These are phyloP conservation scores for Leucocoprinus sp. DNA, from an alignment of 768 basidiomycete species.

Conservation along the genomic window DNA sequence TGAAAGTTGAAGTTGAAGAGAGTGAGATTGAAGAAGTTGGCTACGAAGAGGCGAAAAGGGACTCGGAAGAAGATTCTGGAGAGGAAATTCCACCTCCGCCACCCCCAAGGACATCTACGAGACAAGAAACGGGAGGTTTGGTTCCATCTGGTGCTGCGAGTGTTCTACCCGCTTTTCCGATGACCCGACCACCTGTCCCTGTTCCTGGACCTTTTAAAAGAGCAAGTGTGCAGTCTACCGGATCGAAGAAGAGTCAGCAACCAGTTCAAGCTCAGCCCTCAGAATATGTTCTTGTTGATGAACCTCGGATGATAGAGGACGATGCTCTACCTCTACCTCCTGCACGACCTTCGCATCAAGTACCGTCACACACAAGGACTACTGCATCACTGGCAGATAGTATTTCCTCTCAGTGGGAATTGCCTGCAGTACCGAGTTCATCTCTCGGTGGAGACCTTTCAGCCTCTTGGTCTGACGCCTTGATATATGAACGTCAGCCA, in stretches of 20 bases:
- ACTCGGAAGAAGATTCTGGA: conserved; percentile 27
- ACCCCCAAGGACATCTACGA: conserved; percentile 34
- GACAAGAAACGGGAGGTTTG: conserved; percentile 12
- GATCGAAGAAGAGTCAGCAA: background rate
- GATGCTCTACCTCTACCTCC: conserved; percentile 41
- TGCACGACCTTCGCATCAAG: conserved; percentile 31
- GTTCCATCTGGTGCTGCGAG: conserved; percentile 12
- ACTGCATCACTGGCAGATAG: conserved; percentile 25
- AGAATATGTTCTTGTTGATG: conserved; percentile 61
- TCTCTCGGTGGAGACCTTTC: conserved; percentile 41
- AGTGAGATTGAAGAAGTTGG: conserved; percentile 64
- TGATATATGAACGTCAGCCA: background rate
- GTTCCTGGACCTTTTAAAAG: conserved; percentile 28
- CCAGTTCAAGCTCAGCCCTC: conserved; percentile 26
- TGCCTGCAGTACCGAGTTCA: conserved; percentile 50
- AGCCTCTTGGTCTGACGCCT: conserved; percentile 53
- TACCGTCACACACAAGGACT: conserved; percentile 29
- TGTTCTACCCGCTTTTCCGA: conserved; percentile 16
- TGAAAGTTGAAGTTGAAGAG: conserved; percentile 61
- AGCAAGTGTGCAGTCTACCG: conserved; percentile 28
- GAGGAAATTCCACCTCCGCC: conserved; percentile 43
- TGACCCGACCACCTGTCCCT: conserved; percentile 44
- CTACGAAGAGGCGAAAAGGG: conserved; percentile 44
- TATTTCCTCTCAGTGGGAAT: conserved; percentile 53
- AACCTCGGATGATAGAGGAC: conserved; percentile 25